Base-by-base conservation (phyloP, 371 early-diverging fungal species). In the Apophysomyces sp. region DNA sequence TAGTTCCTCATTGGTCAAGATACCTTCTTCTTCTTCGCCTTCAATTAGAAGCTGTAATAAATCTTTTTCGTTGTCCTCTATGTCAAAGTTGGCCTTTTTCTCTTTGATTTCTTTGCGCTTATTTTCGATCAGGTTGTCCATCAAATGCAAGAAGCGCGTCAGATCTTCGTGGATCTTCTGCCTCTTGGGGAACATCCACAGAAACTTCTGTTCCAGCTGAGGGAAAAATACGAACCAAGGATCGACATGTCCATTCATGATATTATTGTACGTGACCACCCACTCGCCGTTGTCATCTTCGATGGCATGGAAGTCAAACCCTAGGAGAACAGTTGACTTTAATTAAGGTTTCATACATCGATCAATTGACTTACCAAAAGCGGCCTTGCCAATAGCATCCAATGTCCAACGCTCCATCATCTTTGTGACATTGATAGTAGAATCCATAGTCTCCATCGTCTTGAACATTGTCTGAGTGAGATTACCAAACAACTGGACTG, bases 11-110 rank as follows among this genome's bases (percentile, higher is more conserved):
- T 70, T 65, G 0, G 75, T 56, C 53, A 69, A 21, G n/a, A 18
- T 9, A 44, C 66, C 64, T 52, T 69, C 68, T 32, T 65, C 59
- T 32, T 29, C 31, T 40, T 65, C 58, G 28, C 40, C 37, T 31
- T 72, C 66, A 28, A 82, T 49, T 79, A 83, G 73, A 62, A 82
- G 63, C 1, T 80, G 70, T 24, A 83, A 64, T 57, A 83, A 55
- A 51, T 82, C 80, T 7, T 60, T 68, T 52, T 75, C 74, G 49
- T 67, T 70, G 40, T 82, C 76, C 1, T 51, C 55, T 0, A 34
- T 26, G 1, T 56, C 31, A 2, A 61, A 66, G 3, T 55, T 18
- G 24, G 31, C 16, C 7, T 32, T 53, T 29, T 31, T 41, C 7
- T 66, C 68, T 13, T 52, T 55, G 36, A 75, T 60, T 16, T 58